Evolutionary conservation across 495 filamentous ascomycete genomes (phyloP).

Genomic region (Aspergillus panamensis): DNA sequence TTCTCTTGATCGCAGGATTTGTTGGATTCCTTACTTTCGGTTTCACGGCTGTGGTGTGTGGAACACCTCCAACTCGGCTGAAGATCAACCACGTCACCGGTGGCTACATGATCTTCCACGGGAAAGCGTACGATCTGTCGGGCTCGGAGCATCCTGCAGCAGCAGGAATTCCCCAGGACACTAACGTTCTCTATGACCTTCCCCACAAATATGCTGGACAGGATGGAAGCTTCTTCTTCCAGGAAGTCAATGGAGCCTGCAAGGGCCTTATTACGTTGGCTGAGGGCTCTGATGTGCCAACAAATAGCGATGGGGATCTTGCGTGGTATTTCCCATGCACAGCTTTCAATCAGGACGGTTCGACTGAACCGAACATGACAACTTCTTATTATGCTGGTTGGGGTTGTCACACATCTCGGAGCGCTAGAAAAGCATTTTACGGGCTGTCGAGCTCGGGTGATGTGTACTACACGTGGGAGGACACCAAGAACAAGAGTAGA

Average conservation of each 20-base stretch:
- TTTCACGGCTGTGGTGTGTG: slow-evolving; percentile 87
- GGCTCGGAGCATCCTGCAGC: slow-evolving; percentile 74
- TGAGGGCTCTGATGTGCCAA: slow-evolving; percentile 71
- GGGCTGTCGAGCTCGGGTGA: slow-evolving; percentile 55
- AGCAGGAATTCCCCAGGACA: slow-evolving; percentile 61
- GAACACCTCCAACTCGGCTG: slow-evolving; percentile 59
- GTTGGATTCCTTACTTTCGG: slow-evolving; percentile 98
- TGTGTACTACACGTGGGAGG: slow-evolving; percentile 96
- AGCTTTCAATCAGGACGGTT: slow-evolving; percentile 91
- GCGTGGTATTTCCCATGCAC: slow-evolving; percentile 98
- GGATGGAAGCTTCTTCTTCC: slow-evolving; percentile 96
- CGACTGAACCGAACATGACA: slow-evolving; percentile 68
- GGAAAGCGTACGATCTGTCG: slow-evolving; percentile 75
- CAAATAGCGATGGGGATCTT: slow-evolving; percentile 66
- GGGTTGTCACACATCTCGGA: slow-evolving; percentile 76
- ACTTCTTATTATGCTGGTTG: slow-evolving; percentile 77
- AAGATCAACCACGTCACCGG: slow-evolving; percentile 73
- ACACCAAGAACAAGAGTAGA: slow-evolving; percentile 80
- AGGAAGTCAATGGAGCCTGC: slow-evolving; percentile 97
- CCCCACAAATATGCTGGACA: slow-evolving; percentile 74
- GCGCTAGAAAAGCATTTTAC: slow-evolving; percentile 73
- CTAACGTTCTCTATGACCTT: slow-evolving; percentile 83
- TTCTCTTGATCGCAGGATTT: slow-evolving; percentile 78
- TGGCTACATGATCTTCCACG: slow-evolving; percentile 96
- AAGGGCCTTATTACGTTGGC: slow-evolving; percentile 80